Evolutionary conservation across 2,329 filamentous ascomycete genomes (phyloP), one percentile per base, ranked within the genome.

Genomic region (Fusarium anthophilum): DNA sequence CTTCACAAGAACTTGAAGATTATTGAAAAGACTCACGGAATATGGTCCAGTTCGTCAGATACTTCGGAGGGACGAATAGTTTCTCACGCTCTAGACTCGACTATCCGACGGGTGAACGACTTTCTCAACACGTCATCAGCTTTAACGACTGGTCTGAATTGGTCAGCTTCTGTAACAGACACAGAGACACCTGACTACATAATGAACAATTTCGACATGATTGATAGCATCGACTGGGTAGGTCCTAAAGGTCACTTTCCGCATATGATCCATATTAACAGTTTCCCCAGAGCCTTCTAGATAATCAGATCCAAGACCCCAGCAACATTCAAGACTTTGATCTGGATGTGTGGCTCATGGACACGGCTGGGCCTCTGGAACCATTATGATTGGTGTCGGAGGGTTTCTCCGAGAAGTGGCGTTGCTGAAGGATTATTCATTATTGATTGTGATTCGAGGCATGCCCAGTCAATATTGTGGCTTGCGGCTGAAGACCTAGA

Each of bases 161-260:
- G 28, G 32, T 15, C 28, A 6, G 37, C 39, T 11, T 26, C 18
- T 26, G 2, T 13, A 14, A 3, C 2, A 22, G 13, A 1, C 20
- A 20, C 6, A 2, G 17, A 18, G 6, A 22, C 44, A 1, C 11
- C 50, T 0, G n/a, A 18, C 0, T 57, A 10, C 9, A 6, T 50
- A 8, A 13, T 20, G 2, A 30, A 53, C 5, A 44, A 44, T 11
- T 26, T 61, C 5, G 59, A 74, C 5, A 58, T 67, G 5, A 63
- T 68, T 1, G 77, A 76, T 3, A 43, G 6, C 12, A 66, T 78
- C 28, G 74, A 79, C 20, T 79, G 77, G 77, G 77, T 79, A 73
- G 2, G 43, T 38, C 20, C 3, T 8, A 0, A 2, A 35, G 4
- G 2, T 2, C 22, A 8, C 6, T 3, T 6, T 11, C 0, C 3